A percentile compares a stretch with the other conserved stretches of the same genome.
Conservation (phyloP, 441 rosid species). For the Manihot esculenta region DNA sequence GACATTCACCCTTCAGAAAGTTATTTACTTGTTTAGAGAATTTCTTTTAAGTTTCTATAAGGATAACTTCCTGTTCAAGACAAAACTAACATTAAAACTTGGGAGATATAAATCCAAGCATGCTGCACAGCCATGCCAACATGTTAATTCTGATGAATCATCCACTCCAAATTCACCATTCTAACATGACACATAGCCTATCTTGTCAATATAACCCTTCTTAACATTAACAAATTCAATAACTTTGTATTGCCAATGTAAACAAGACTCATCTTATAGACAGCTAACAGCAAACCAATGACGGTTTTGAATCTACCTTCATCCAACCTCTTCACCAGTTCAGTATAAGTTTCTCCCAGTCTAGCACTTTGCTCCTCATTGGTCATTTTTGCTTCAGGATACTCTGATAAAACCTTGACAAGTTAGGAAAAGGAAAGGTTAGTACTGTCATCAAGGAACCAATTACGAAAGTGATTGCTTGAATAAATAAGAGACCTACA, state of each 20-base stretch:
- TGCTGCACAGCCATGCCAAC: neutral
- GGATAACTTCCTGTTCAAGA: neutral
- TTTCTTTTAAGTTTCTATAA: neutral
- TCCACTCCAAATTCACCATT: neutral
- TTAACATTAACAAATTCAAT: conserved; percentile 9
- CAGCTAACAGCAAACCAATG: conserved; percentile 3
- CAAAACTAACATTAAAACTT: neutral
- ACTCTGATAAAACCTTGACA: conserved; percentile 71
- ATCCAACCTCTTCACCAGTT: conserved; percentile 62
- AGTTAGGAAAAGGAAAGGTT: conserved; percentile 25
- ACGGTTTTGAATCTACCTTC: conserved; percentile 49
- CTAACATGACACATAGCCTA: neutral
- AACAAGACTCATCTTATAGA: neutral
- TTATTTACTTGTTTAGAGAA: too few species aligned
- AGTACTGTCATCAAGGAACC: conserved; percentile 16
- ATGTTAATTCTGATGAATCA: neutral
- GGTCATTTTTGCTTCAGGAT: conserved; percentile 74
- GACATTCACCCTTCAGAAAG: neutral
- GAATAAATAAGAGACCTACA: conserved; percentile 21
- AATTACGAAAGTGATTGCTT: neutral
- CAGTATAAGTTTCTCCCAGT: conserved; percentile 62
- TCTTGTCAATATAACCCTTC: conserved; percentile 2
- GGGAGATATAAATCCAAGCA: neutral
- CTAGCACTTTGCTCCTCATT: conserved; percentile 59
- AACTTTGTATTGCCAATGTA: neutral